A percentile compares a stretch with the other conserved stretches of the same genome.
phyloP scores from a whole-genome alignment of 306 rosid genomes.

The Rosa lucieae region DNA sequence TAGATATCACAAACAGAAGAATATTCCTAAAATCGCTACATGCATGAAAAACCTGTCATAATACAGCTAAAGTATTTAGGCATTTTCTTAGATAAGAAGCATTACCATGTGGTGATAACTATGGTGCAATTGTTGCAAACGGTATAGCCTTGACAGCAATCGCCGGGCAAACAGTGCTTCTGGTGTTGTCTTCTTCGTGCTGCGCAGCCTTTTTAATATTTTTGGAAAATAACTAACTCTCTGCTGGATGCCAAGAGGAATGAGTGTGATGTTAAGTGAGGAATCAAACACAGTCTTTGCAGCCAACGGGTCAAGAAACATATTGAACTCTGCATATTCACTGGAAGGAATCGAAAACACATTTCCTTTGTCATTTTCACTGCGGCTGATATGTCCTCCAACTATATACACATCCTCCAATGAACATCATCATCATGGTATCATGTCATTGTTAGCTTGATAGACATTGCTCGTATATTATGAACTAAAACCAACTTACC shows the following conservation, averaged over 20 bases:
- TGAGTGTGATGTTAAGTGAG: constrained; percentile 53
- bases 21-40: background rate
- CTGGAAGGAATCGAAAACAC: constrained; percentile 70
- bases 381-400: constrained; percentile 72
- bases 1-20: background rate
- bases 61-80: background rate
- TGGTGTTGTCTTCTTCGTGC: constrained; percentile 50
- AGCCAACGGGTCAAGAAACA: constrained; percentile 85
- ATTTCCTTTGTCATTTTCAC: constrained; percentile 58
- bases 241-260: constrained; percentile 69
- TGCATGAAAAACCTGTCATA: background rate
- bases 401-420: constrained; percentile 73
- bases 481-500: constrained; percentile 38
- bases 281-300: constrained; percentile 70
- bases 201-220: constrained; percentile 25
- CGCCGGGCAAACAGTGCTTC: constrained; percentile 54
- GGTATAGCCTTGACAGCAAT: constrained; percentile 46
- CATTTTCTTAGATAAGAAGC: background rate
- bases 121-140: constrained; percentile 45
- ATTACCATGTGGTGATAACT: constrained; percentile 82
- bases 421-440: background rate
- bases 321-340: constrained; percentile 76
- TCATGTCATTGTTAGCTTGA: constrained; percentile 5
- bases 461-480: background rate
- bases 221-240: constrained; percentile 48